Percentiles rank a stretch among this genome's conserved stretches.
phyloP scores from a whole-genome alignment of 208 protist species.

The Wallacemonas collosoma region DNA sequence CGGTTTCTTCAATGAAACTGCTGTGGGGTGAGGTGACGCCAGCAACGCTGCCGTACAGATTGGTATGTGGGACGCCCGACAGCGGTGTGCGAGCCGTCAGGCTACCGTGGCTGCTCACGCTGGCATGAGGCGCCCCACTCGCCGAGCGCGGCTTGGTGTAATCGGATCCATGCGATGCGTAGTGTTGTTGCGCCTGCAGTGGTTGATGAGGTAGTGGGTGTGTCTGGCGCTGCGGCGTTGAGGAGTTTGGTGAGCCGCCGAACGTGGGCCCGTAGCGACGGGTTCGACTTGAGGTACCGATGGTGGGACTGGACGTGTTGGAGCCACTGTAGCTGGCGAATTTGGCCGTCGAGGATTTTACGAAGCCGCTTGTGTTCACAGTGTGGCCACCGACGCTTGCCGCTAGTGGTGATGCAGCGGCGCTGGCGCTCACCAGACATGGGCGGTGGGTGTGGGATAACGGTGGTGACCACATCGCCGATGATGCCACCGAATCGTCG shows the following conservation, averaged over 20 bases:
- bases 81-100: background rate
- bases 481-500: too few species aligned
- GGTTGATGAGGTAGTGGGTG: background rate
- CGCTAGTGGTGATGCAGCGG: background rate
- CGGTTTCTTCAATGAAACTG: conserved; percentile 8
- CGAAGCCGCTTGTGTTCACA: background rate
- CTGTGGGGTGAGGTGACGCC: conserved; percentile 11
- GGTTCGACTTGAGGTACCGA: background rate
- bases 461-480: background rate
- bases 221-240: background rate
- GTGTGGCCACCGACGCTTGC: background rate
- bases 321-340: conserved; percentile 4
- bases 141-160: background rate
- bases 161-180: background rate
- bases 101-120: conserved; percentile 5
- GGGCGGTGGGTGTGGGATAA: conserved; percentile 12
- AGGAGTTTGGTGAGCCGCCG: background rate
- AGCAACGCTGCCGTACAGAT: background rate
- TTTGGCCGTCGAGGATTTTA: background rate
- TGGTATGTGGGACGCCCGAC: conserved; percentile 10
- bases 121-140: background rate
- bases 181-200: background rate
- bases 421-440: background rate
- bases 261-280: background rate
- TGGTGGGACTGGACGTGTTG: background rate